These are phyloP conservation scores for Phymatotrichopsis omnivora DNA, from an alignment of 2,329 filamentous ascomycete species.

Conservation along the genomic window DNA sequence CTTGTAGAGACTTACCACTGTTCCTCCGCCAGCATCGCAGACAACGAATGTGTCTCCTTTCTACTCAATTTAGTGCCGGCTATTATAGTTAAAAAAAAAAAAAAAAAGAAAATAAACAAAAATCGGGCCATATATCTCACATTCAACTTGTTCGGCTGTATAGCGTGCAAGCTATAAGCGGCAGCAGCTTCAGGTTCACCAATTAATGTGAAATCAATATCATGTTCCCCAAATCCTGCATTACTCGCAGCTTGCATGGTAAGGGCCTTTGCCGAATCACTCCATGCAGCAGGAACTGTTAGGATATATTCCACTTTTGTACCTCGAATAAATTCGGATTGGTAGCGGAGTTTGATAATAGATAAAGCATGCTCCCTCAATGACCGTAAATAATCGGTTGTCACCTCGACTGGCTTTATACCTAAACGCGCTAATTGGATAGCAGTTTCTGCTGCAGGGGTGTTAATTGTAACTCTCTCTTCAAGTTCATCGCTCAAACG, in stretches of 20 bases:
- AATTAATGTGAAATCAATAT: slow-evolving; percentile 25
- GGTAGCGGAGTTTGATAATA: no score
- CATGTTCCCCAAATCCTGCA: slow-evolving; percentile 58
- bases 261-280: slow-evolving; percentile 73
- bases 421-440: no score
- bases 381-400: slow-evolving; percentile 9
- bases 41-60: slow-evolving; percentile 43
- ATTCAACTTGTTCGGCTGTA: slow-evolving; percentile 27
- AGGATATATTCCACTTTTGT: slow-evolving; percentile 47
- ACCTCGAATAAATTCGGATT: no score
- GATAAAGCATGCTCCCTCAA: slow-evolving; percentile 7
- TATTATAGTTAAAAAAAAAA: no score
- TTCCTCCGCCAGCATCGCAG: slow-evolving; percentile 47
- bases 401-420: slow-evolving; percentile 12
- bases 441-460: no score
- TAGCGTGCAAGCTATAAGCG: slow-evolving; percentile 27
- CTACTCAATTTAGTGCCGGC: no score
- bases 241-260: slow-evolving; percentile 67
- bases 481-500: no score
- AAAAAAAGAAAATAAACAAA: no score
- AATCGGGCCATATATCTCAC: background rate
- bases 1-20: slow-evolving; percentile 43
- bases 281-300: slow-evolving; percentile 61
- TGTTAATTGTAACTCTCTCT: no score
- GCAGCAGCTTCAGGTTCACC: slow-evolving; percentile 31